A percentile compares a stretch with the other conserved stretches of the same genome.
These are phyloP conservation scores for Blepharisma stoltei DNA, from an alignment of 73 alveolate genomes.

Conservation along the genomic window DNA sequence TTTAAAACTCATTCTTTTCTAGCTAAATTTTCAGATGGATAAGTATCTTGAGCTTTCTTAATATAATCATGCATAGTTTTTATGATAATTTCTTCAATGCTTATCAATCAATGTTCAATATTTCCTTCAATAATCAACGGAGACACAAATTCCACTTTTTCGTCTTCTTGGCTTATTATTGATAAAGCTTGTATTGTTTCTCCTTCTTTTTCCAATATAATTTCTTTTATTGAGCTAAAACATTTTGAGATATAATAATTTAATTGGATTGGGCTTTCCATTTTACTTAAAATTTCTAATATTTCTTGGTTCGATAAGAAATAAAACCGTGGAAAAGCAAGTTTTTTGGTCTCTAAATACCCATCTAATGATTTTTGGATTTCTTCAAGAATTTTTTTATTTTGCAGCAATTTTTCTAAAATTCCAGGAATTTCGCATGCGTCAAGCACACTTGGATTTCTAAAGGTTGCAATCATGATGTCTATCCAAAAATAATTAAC, in stretches of 20 bases:
- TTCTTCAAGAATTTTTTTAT: slow-evolving; percentile 74
- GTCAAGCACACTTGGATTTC: slow-evolving; percentile 78
- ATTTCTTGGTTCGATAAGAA: slow-evolving; percentile 92
- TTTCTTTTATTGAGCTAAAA: slow-evolving; percentile 87
- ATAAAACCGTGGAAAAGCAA: slow-evolving; percentile 90
- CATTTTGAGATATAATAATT: slow-evolving; percentile 90
- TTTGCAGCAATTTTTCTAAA: slow-evolving; percentile 62
- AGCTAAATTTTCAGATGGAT: slow-evolving; percentile 56
- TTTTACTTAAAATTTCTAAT: slow-evolving; percentile 84
- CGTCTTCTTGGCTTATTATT: slow-evolving; percentile 76
- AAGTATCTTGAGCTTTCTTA: no score
- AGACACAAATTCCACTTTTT: slow-evolving; percentile 66
- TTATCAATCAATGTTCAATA: slow-evolving; percentile 38
- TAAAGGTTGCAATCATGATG: slow-evolving; percentile 83
- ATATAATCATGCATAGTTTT: no score
- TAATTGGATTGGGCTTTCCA: slow-evolving; percentile 87
- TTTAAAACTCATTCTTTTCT: slow-evolving; percentile 73
- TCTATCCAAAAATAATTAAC: slow-evolving; percentile 88
- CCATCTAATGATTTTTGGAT: slow-evolving; percentile 84
- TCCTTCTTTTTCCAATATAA: slow-evolving; percentile 64
- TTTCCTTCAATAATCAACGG: slow-evolving; percentile 70
- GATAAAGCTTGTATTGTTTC: not conserved
- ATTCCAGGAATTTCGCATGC: slow-evolving; percentile 46
- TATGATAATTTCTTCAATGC: no score
- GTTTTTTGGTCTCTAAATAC: slow-evolving; percentile 91